Conservation (phyloP, 31 red algal genomes). For the Asparagopsis taxiformis region DNA sequence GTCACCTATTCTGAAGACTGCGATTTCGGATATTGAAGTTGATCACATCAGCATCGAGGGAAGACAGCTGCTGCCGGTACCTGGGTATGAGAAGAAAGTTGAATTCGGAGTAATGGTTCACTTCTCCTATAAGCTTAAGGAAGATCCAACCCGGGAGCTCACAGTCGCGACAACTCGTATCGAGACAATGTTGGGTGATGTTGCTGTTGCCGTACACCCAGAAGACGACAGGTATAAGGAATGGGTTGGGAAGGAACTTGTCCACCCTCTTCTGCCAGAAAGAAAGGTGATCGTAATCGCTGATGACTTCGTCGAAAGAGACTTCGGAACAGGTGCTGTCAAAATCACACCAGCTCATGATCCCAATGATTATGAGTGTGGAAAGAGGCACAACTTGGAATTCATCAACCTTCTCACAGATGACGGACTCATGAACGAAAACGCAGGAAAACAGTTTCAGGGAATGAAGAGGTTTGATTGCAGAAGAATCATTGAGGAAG, state of each 20-base stretch:
- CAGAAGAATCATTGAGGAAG: constrained; percentile 80
- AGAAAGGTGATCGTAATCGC: constrained; percentile 89
- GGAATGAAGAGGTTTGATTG: constrained; percentile 96
- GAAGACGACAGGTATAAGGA: constrained; percentile 88
- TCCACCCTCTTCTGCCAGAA: constrained; percentile 85
- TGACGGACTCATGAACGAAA: constrained; percentile 81
- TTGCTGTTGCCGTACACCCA: constrained; percentile 96
- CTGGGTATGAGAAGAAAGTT: constrained; percentile 86
- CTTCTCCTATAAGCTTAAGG: constrained; percentile 83
- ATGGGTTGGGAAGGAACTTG: constrained; percentile 67
- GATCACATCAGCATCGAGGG: no score
- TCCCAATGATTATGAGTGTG: constrained; percentile 95
- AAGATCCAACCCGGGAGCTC: constrained; percentile 50
- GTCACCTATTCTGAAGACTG: constrained; percentile 82
- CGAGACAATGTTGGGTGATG: constrained; percentile 99
- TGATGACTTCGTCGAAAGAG: constrained; percentile 94
- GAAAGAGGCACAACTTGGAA: constrained; percentile 77
- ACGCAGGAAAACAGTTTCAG: constrained; percentile 67
- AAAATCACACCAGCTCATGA: constrained; percentile 99
- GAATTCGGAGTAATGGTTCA: constrained; percentile 71
- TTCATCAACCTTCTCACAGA: constrained; percentile 74
- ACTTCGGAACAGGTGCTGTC: constrained; percentile 96
- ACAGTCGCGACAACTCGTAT: constrained; percentile 95
- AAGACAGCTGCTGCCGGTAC: no score
- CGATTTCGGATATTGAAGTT: constrained; percentile 97